Conservation (phyloP, 306 rosid genomes). For the Astragalus glycyphyllos region DNA sequence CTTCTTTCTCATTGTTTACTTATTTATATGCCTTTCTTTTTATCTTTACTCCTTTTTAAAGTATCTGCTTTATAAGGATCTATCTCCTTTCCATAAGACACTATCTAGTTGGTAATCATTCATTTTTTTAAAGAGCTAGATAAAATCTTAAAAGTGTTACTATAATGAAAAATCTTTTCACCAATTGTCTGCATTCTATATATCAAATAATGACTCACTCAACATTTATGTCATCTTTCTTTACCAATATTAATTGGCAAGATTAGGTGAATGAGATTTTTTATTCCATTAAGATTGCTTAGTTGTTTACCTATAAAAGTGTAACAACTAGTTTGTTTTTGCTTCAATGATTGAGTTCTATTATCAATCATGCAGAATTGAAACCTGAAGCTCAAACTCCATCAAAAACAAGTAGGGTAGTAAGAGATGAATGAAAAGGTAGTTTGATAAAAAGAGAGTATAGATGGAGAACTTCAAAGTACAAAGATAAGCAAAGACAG, state of each 20-base stretch:
- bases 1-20: slow-evolving; percentile 14
- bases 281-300: slow-evolving; percentile 8
- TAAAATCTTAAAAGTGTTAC: slow-evolving; percentile 29
- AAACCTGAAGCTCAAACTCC: slow-evolving; percentile 18
- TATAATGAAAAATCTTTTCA: slow-evolving; percentile 14
- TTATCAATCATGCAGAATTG: slow-evolving; percentile 19
- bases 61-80: slow-evolving; percentile 23
- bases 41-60: slow-evolving; percentile 23
- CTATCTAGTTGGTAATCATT: slow-evolving; percentile 29
- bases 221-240: slow-evolving; percentile 11
- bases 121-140: slow-evolving; percentile 22
- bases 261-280: slow-evolving; percentile 11
- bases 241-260: slow-evolving; percentile 14
- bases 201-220: slow-evolving; percentile 12
- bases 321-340: slow-evolving; percentile 20
- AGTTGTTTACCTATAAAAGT: slow-evolving; percentile 27
- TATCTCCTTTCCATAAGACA: slow-evolving; percentile 18
- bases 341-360: slow-evolving; percentile 29
- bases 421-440: slow-evolving; percentile 32
- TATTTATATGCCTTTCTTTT: slow-evolving; percentile 22
- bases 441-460: slow-evolving; percentile 45
- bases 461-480: slow-evolving; percentile 47
- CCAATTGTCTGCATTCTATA: slow-evolving; percentile 7
- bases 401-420: background rate
- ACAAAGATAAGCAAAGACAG: slow-evolving; percentile 26